Evolutionary conservation across 2,329 filamentous ascomycete genomes (phyloP).

Genomic region (Colletotrichum simmondsii): DNA sequence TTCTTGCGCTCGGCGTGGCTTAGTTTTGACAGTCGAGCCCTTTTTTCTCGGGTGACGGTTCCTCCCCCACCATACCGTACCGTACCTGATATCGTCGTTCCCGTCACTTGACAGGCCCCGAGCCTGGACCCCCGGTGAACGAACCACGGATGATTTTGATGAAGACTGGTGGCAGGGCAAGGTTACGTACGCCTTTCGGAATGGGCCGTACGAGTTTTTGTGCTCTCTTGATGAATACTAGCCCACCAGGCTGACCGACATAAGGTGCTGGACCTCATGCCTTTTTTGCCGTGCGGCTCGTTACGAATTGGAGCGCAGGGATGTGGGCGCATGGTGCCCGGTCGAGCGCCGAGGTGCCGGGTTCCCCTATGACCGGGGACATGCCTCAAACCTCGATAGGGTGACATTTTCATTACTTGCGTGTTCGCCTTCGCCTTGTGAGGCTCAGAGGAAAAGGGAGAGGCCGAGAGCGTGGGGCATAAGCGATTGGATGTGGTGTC

Average conservation of each 20-base stretch:
- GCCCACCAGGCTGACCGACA: not conserved
- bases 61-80: not conserved
- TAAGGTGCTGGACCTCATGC: not conserved
- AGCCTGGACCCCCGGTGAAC: not conserved
- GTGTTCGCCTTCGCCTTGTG: not conserved
- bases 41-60: not conserved
- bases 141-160: not conserved
- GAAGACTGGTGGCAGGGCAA: not conserved
- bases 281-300: no score
- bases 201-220: not conserved
- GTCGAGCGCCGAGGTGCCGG: not conserved
- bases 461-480: not conserved
- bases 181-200: not conserved
- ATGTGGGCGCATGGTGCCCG: not conserved
- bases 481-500: not conserved
- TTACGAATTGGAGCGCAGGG: not conserved
- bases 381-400: not conserved
- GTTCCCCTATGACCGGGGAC: not conserved
- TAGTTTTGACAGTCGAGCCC: not conserved
- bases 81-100: not conserved
- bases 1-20: constrained; percentile 3
- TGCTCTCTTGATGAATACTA: not conserved
- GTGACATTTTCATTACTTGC: not conserved
- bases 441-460: not conserved
- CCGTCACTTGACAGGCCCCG: not conserved